Evolutionary conservation across 345 rosid species (phyloP), one percentile per base, ranked within the genome.

Genomic region (Erodium maritimum): DNA sequence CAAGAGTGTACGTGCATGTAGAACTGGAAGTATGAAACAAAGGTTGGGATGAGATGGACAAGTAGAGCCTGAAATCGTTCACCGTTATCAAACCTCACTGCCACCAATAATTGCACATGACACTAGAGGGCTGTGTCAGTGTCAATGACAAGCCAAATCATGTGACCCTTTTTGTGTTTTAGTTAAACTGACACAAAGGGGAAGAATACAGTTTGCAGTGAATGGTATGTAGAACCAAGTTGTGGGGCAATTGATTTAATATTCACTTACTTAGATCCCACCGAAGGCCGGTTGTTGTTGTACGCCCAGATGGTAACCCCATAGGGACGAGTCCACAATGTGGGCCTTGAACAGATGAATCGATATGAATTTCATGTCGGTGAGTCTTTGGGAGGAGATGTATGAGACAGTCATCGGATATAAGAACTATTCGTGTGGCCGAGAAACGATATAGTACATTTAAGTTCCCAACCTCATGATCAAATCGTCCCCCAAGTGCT

Each of bases 401-500:
- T 55, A 90, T 79, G 55, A 87, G 87, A 74, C 90, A 79, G 60
- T 85, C 87, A 62, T 87, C 90, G 0, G 95, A 84, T 25, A 94
- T 51, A 24, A 94, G 97, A 29, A 79, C 60, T 58, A 94, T 81
- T 21, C 79, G 72, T 53, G 60, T 50, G 57, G 73, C 61, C 1
- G 88, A 80, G 72, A 90, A 87, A n/a, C 57, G 77, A 74, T 64
- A 85, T 10, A 90, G 61, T 50, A 90, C 93, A 19, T 87, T 94
- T 46, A 94, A 69, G 68, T 94, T 90, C 65, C 96, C 97, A 21
- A 83, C 82, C 69, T 94, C 97, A 42, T 90, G 99, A 65, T 94
- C 99, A 69, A 85, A 94, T 42, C 99, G 78, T 54, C 97, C 99
- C 19, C 99, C 99, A 16, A 94, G 93, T 50, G 99, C 97, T 46